These are phyloP conservation scores for Verticillium nonalfalfae DNA, from an alignment of 2,329 filamentous ascomycete genomes.

Conservation along the genomic window DNA sequence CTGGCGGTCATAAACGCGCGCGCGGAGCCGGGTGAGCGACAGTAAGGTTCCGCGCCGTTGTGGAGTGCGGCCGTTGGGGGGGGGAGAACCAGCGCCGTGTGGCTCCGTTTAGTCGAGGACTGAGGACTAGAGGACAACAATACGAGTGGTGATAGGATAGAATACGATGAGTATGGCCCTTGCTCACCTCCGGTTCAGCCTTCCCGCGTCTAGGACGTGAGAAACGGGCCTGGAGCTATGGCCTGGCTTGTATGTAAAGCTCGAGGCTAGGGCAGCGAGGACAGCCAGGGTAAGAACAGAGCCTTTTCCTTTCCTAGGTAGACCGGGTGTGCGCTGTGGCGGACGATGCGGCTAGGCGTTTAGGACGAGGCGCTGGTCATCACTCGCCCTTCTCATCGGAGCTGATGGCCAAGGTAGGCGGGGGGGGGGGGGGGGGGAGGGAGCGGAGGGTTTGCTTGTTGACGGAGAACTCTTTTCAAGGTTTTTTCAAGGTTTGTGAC, in stretches of 20 bases:
- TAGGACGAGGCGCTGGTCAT: neutral
- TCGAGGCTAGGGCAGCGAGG: neutral
- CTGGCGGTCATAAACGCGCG: neutral
- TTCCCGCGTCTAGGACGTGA: neutral
- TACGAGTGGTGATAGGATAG: neutral
- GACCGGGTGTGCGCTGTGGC: neutral
- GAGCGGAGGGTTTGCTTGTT: neutral
- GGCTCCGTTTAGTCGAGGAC: neutral
- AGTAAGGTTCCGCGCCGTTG: neutral
- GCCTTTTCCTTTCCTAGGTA: no score
- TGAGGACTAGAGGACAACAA: neutral
- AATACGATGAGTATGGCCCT: neutral
- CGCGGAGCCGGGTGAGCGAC: neutral
- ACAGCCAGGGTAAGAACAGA: no score
- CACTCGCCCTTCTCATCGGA: neutral
- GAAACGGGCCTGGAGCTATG: neutral
- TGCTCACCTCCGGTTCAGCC: neutral
- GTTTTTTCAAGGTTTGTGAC: neutral
- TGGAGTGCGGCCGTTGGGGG: neutral
- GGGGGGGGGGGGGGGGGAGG: neutral
- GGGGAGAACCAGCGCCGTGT: neutral
- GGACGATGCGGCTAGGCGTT: neutral
- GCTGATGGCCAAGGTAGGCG: neutral
- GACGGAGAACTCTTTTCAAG: neutral
- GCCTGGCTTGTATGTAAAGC: neutral